Evolutionary conservation across 2,329 filamentous ascomycete genomes (phyloP).

Genomic region (Ascochyta clinopodiicola): DNA sequence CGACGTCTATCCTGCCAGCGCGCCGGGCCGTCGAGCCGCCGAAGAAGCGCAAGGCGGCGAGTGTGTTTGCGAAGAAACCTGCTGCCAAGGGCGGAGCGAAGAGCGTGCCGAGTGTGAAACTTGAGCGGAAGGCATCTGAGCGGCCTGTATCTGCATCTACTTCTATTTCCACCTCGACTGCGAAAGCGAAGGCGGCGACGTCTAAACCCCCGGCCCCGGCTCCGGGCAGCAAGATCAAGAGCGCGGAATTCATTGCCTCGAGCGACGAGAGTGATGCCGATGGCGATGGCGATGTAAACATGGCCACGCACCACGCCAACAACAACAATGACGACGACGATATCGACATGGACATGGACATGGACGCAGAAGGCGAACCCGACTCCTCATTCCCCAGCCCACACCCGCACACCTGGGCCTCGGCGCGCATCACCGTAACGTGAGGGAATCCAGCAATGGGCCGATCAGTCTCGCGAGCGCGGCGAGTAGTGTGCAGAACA

Average conservation of each 20-base stretch:
- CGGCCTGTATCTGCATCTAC: constrained; percentile 9
- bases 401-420: constrained; percentile 31
- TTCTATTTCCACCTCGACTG: background rate
- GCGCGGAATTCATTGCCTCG: constrained; percentile 39
- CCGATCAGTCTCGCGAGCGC: constrained; percentile 54
- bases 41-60: constrained; percentile 40
- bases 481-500: constrained; percentile 43
- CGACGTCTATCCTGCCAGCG: background rate
- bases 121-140: constrained; percentile 47
- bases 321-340: no score
- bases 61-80: constrained; percentile 25
- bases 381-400: background rate
- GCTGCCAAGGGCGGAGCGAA: constrained; percentile 20
- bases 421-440: constrained; percentile 33
- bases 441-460: constrained; percentile 42
- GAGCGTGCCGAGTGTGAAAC: constrained; percentile 40
- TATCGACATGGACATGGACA: no score
- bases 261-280: constrained; percentile 26
- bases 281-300: constrained; percentile 15
- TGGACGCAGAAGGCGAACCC: constrained; percentile 20
- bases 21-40: constrained; percentile 3
- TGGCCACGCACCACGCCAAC: no score
- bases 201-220: constrained; percentile 28
- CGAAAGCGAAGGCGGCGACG: constrained; percentile 15
- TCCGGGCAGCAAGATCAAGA: constrained; percentile 38